Percentiles rank a stretch among this genome's conserved stretches.
phyloP scores from a whole-genome alignment of 345 rosid species.

The Eucalyptus caleyi region DNA sequence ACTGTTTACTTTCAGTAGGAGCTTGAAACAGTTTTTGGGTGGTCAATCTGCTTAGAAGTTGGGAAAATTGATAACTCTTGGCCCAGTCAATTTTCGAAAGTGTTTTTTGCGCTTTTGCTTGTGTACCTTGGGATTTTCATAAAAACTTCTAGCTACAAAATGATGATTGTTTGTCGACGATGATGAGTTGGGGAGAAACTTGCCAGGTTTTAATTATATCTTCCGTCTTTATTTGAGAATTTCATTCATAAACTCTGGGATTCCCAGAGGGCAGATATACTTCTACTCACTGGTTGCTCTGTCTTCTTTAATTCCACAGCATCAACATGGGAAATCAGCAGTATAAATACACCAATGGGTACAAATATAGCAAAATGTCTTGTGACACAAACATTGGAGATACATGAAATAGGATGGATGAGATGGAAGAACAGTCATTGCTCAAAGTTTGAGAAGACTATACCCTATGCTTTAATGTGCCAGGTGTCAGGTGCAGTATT shows the following conservation, averaged over 20 bases:
- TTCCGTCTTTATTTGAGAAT: neutral
- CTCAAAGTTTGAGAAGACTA: conserved; percentile 84
- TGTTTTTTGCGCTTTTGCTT: neutral
- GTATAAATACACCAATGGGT: conserved; percentile 46
- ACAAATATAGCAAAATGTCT: conserved; percentile 50
- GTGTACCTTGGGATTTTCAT: neutral
- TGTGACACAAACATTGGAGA: conserved; percentile 81
- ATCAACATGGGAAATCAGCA: conserved; percentile 89
- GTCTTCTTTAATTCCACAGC: conserved; percentile 34
- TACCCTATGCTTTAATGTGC: conserved; percentile 60
- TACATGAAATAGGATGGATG: conserved; percentile 55
- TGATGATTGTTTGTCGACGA: neutral
- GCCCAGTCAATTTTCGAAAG: neutral
- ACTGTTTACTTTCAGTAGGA: neutral
- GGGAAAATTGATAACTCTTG: neutral
- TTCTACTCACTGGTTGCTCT: neutral
- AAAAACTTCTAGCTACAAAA: neutral
- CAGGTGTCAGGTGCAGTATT: conserved; percentile 62
- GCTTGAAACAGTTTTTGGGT: neutral
- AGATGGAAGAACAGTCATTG: conserved; percentile 63
- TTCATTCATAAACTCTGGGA: neutral
- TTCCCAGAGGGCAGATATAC: neutral
- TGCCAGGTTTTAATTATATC: neutral
- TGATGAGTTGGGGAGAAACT: neutral
- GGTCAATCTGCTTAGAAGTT: neutral